Percentiles rank a stretch among this genome's conserved stretches.
phyloP scores from a whole-genome alignment of 1,284 basidiomycete species.

The Amylostereum areolatum region DNA sequence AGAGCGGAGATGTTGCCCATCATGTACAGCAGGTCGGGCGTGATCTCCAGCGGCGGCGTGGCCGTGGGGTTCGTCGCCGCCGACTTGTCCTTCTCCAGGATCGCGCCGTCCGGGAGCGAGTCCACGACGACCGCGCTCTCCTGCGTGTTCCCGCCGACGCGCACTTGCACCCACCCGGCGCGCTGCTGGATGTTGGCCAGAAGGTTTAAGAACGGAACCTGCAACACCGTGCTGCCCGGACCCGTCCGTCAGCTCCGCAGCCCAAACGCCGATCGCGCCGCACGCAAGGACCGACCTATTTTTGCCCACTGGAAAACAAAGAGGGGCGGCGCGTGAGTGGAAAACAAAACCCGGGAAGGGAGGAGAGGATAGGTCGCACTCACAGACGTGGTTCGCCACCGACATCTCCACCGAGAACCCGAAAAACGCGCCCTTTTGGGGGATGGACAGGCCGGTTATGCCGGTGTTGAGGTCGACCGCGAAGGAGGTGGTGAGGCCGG shows the following conservation, averaged over 20 bases:
- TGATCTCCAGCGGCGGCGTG: slow-evolving; percentile 55
- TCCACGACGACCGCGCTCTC: slow-evolving; percentile 40
- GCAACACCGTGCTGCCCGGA: slow-evolving; percentile 36
- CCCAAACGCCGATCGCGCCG: background rate
- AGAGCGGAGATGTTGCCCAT: slow-evolving; percentile 51
- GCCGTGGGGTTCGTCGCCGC: slow-evolving; percentile 27
- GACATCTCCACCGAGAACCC: slow-evolving; percentile 46
- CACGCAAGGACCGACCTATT: slow-evolving; percentile 14
- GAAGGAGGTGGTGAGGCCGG: slow-evolving; percentile 33
- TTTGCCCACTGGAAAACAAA: slow-evolving; percentile 14
- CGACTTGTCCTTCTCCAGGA: slow-evolving; percentile 13
- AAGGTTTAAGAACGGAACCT: slow-evolving; percentile 70
- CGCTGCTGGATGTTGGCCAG: slow-evolving; percentile 61
- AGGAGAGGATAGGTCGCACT: slow-evolving; percentile 8
- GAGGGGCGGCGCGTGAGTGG: background rate
- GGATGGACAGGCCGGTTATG: slow-evolving; percentile 23
- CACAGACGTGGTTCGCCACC: slow-evolving; percentile 32
- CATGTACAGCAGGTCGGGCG: slow-evolving; percentile 50
- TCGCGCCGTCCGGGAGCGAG: slow-evolving; percentile 16
- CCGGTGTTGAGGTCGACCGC: slow-evolving; percentile 34
- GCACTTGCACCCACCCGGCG: slow-evolving; percentile 50
- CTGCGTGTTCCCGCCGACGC: slow-evolving; percentile 76
- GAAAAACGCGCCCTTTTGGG: slow-evolving; percentile 32
- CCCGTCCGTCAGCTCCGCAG: background rate
- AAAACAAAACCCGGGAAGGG: background rate